These are phyloP conservation scores for Hypoxylon subgilvum DNA, from an alignment of 495 filamentous ascomycete species.

Conservation along the genomic window DNA sequence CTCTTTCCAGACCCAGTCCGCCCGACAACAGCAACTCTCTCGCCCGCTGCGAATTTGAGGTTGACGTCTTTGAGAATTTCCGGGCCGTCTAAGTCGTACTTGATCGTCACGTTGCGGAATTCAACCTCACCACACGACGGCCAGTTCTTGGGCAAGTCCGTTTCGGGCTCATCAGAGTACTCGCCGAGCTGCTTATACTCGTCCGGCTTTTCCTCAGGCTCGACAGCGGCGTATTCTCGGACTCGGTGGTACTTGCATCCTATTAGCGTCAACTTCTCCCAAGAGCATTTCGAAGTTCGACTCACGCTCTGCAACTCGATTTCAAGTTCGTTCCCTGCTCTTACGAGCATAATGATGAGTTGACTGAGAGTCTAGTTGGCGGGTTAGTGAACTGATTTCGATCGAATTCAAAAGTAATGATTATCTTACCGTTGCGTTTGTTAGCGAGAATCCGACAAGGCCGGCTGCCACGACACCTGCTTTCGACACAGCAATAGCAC, in stretches of 20 bases:
- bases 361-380: slow-evolving; percentile 44
- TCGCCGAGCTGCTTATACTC: slow-evolving; percentile 30
- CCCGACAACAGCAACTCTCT: slow-evolving; percentile 62
- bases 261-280: not conserved
- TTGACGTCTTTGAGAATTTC: slow-evolving; percentile 59
- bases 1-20: slow-evolving; percentile 68
- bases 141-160: slow-evolving; percentile 50
- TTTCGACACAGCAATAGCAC: slow-evolving; percentile 53
- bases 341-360: slow-evolving; percentile 52
- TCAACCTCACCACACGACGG: slow-evolving; percentile 55
- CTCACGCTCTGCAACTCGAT: slow-evolving; percentile 56
- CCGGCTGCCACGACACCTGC: slow-evolving; percentile 50
- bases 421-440: slow-evolving; percentile 50
- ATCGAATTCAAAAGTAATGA: not conserved
- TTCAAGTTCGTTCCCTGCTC: slow-evolving; percentile 56
- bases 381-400: slow-evolving; percentile 8
- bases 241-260: slow-evolving; percentile 50
- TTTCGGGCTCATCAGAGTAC: slow-evolving; percentile 36
- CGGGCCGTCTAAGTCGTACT: slow-evolving; percentile 54
- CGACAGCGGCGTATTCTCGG: slow-evolving; percentile 53
- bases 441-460: slow-evolving; percentile 57
- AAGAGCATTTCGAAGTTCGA: not conserved
- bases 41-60: slow-evolving; percentile 57
- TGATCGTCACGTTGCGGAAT: slow-evolving; percentile 56
- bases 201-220: slow-evolving; percentile 51